Evolutionary conservation across 208 protist species (phyloP).

Genomic region (Acanthamoeba polyphaga): DNA sequence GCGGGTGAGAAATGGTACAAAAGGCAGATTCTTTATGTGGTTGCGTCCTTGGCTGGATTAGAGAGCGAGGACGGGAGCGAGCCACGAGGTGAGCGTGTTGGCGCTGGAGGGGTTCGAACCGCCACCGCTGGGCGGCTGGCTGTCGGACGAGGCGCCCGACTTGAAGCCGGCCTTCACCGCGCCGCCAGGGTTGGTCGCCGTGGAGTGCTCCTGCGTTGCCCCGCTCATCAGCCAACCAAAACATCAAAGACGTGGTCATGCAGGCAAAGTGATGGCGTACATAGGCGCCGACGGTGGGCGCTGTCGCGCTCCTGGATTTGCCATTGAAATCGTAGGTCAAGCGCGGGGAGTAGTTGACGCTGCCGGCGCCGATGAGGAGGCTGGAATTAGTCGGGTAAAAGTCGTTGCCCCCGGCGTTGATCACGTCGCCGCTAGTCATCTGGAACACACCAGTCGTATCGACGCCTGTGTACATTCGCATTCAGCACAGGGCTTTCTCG

Average conservation of each 20-base stretch:
- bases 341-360: background rate
- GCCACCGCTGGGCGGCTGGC: too few species aligned
- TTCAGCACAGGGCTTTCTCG: too few species aligned
- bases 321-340: background rate
- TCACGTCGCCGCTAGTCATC: background rate
- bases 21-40: too few species aligned
- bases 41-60: too few species aligned
- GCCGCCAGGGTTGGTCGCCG: background rate
- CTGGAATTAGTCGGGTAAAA: background rate
- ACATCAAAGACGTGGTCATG: too few species aligned
- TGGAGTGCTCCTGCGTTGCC: background rate
- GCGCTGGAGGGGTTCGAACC: too few species aligned
- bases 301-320: background rate
- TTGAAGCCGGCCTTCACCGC: background rate
- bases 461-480: background rate
- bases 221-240: too few species aligned
- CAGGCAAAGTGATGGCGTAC: background rate
- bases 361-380: background rate
- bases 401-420: background rate
- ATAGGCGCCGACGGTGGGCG: constrained; percentile 16
- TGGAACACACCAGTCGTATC: background rate
- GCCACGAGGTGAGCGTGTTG: too few species aligned
- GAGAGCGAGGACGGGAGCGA: too few species aligned
- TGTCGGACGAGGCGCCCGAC: too few species aligned
- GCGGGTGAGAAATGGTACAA: too few species aligned